phyloP scores from a whole-genome alignment of 768 basidiomycete genomes.

The Royoungia palumana region DNA sequence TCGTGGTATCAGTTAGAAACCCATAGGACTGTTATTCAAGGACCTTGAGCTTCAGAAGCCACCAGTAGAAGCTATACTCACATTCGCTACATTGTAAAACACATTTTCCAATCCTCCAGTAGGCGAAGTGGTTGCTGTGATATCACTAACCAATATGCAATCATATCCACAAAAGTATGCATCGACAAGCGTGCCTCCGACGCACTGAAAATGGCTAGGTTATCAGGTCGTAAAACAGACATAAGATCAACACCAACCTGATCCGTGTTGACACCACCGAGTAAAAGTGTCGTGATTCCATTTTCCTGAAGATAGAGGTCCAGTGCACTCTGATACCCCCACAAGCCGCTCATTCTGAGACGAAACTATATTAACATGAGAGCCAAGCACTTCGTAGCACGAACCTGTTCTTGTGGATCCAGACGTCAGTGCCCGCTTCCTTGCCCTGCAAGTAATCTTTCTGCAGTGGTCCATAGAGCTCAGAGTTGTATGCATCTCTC shows the following conservation, averaged over 20 bases:
- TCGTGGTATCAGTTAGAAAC: conserved; percentile 42
- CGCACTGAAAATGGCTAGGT: conserved; percentile 42
- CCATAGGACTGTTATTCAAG: conserved; percentile 43
- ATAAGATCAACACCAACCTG: conserved; percentile 39
- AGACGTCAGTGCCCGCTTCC: conserved; percentile 57
- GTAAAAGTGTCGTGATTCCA: conserved; percentile 58
- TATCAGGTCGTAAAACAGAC: background rate
- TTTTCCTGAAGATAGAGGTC: conserved; percentile 62
- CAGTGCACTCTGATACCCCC: conserved; percentile 61
- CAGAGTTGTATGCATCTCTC: conserved; percentile 55
- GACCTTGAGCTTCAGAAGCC: background rate
- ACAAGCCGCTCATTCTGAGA: conserved; percentile 59
- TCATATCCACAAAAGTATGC: conserved; percentile 66
- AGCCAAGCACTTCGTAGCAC: background rate
- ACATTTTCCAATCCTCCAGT: conserved; percentile 54
- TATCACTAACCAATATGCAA: conserved; percentile 54
- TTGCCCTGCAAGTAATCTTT: conserved; percentile 50
- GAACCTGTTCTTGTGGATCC: conserved; percentile 71
- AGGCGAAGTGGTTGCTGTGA: conserved; percentile 62
- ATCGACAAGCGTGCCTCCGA: conserved; percentile 60
- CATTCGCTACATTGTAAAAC: conserved; percentile 53
- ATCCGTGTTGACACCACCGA: conserved; percentile 66
- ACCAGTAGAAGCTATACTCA: conserved; percentile 29
- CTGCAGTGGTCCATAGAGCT: conserved; percentile 63
- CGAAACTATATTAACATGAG: background rate